Evolutionary conservation across 768 basidiomycete genomes (phyloP), one percentile per base, ranked within the genome.

Genomic region (Pleurotus salmoneostramineus): DNA sequence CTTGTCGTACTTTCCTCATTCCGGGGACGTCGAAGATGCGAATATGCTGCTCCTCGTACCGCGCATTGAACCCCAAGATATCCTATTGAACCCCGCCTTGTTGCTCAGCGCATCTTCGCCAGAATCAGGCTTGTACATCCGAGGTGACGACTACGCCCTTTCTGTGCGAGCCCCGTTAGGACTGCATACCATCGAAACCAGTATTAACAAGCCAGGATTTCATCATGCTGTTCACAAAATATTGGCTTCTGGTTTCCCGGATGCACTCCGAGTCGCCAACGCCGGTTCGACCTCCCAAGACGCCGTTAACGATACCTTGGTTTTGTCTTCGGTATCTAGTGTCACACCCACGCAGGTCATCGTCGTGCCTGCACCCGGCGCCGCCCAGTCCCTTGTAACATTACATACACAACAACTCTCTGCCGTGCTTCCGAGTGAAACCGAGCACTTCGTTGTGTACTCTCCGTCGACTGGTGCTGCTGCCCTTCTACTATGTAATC

Each of bases 361-460:
- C 32, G 62, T 61, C 2, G 36, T 64, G 37, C 31, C 46, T 27
- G 49, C 65, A 11, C 42, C 48, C 14, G 50, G 40, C 7, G 58
- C 42, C 37, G 12, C 11, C 10, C 15, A 15, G 8, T 15, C 55
- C 6, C 36, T 47, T 6, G 44, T 60, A 12, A 11, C 10, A 11
- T 46, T 66, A n/a, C 6, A 46, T 32, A 14, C 58, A 11, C 49
- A 48, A 15, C 42, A 40, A 42, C 46, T 66, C 6, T n/a, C 57
- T 5, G 31, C 45, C 3, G 35, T 64, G 6, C 58, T 64, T 2
- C 50, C 59, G 32, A 59, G 44, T 40, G 58, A 51, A 42, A 51
- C 31, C 6, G 42, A 58, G 15, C 61, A 51, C 6, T 62, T 64
- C 33, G 37, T 63, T 14, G 50, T 72, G 6, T 67, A 60, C 44